Evolutionary conservation across 2,329 filamentous ascomycete genomes (phyloP).

Genomic region (Alternaria dauci): DNA sequence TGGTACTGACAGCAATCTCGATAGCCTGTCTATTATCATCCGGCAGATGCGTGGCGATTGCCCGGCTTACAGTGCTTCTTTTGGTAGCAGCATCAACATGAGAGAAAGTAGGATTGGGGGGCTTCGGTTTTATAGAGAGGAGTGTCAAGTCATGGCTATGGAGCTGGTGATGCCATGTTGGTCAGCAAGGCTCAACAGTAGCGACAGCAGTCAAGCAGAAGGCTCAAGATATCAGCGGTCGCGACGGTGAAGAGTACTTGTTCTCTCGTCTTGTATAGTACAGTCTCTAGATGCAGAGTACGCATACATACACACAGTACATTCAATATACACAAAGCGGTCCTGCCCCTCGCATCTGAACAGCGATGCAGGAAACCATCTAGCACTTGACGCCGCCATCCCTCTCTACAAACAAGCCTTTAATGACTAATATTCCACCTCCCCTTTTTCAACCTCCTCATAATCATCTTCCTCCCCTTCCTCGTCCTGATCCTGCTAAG

Average conservation of each 20-base stretch:
- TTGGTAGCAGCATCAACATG: not conserved
- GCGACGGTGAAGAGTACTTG: rapidly evolving
- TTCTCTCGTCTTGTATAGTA: not conserved
- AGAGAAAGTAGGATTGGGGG: no score
- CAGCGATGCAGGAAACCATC: not conserved
- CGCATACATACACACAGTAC: constrained; percentile 20
- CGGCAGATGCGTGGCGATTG: not conserved
- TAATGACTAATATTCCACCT: constrained; percentile 53
- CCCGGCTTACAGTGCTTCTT: not conserved
- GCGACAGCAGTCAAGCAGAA: not conserved
- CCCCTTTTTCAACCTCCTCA: constrained; percentile 63
- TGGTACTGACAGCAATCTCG: not conserved
- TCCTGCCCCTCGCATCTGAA: not conserved
- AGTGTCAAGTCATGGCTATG: not conserved
- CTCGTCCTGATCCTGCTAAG: constrained; percentile 61
- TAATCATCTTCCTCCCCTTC: constrained; percentile 63
- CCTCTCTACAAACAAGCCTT: not conserved
- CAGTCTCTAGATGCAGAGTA: not conserved
- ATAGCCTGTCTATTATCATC: not conserved
- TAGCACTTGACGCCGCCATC: not conserved
- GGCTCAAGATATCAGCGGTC: not conserved
- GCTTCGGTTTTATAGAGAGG: not conserved
- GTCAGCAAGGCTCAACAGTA: not conserved
- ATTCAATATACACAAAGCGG: constrained; percentile 18
- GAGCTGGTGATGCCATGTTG: not conserved